These are phyloP conservation scores for Daldinia childiae DNA, from an alignment of 495 filamentous ascomycete species.

Conservation along the genomic window DNA sequence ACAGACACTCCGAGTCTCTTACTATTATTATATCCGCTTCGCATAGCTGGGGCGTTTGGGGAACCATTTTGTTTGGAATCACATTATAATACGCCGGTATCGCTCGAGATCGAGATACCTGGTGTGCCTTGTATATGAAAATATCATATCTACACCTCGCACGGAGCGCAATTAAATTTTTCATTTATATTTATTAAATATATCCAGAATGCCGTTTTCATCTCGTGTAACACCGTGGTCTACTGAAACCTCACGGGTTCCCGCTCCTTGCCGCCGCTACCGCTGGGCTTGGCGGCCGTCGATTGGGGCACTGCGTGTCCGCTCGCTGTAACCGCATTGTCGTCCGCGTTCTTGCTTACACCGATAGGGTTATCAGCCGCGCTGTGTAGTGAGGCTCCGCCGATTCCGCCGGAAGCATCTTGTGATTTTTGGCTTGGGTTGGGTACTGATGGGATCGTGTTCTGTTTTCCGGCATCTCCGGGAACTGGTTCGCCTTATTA, in stretches of 20 bases:
- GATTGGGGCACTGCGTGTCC: conserved; percentile 35
- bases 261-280: conserved; percentile 37
- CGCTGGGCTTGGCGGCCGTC: conserved; percentile 26
- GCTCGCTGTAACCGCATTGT: conserved; percentile 35
- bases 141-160: conserved; percentile 24
- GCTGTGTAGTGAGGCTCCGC: conserved; percentile 27
- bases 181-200: conserved; percentile 13
- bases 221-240: neutral
- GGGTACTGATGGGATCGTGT: conserved; percentile 65
- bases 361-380: conserved; percentile 41
- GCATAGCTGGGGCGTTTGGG: conserved; percentile 38
- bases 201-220: too few species aligned
- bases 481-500: conserved; percentile 48
- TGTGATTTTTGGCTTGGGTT: conserved; percentile 58
- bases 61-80: conserved; percentile 17
- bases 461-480: conserved; percentile 62
- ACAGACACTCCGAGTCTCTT: neutral
- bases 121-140: neutral
- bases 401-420: conserved; percentile 44
- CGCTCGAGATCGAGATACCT: conserved; percentile 23
- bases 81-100: conserved; percentile 12
- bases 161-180: conserved; percentile 18
- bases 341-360: conserved; percentile 23
- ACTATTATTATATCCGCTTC: conserved; percentile 20
- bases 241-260: conserved; percentile 21